Base-by-base conservation (phyloP, 108 stramenopile species). In the Skeletonema costatum region DNA sequence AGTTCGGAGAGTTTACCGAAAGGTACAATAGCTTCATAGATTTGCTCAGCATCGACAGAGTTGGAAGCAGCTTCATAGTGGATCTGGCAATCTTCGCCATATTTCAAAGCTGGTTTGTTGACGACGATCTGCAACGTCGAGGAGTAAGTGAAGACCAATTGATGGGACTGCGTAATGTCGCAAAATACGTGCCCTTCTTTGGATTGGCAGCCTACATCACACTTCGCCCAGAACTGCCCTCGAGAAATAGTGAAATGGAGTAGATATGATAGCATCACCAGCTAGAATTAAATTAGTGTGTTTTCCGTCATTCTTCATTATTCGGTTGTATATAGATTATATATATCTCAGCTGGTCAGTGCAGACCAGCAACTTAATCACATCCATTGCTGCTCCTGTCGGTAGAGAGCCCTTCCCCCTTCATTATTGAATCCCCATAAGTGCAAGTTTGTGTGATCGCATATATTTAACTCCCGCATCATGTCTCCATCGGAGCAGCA, bases 71-170 rank as follows among this genome's bases (percentile, higher is more conserved):
- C 33, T 96, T 93, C 65, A 44, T 92, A 42, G 94, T 96, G 4
- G 94, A 96, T 69, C 70, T 93, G 32, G 86, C 70, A 1, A 87
- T 93, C 50, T 96, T 93, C 72, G 90, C 83, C 6, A 39, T 84
- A 12, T 96, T 96, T 56, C 94, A 96, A 61, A 79, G 86, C 14
- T 96, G 92, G 92, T 81, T 96, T 8, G 76, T 96, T 0, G 89
- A 90, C 42, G 94, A 96, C 48, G 94, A 96, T 80, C 17, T 87
- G 53, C 80, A 78, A 69, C 78, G 94, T 60, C 76, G 94, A 30
- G 87, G 86, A 7, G 78, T 86, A 44, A 60, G 17, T 9, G 56
- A 32, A 25, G 80, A 64, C 11, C 76, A 80, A 44, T 29, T 50
- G 33, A 66, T 64, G 13, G 29, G 60, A n/a, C 60, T 86, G 36